Evolutionary conservation across 2,329 filamentous ascomycete genomes (phyloP), one percentile per base, ranked within the genome.

Genomic region (Teratosphaeria gauchensis): DNA sequence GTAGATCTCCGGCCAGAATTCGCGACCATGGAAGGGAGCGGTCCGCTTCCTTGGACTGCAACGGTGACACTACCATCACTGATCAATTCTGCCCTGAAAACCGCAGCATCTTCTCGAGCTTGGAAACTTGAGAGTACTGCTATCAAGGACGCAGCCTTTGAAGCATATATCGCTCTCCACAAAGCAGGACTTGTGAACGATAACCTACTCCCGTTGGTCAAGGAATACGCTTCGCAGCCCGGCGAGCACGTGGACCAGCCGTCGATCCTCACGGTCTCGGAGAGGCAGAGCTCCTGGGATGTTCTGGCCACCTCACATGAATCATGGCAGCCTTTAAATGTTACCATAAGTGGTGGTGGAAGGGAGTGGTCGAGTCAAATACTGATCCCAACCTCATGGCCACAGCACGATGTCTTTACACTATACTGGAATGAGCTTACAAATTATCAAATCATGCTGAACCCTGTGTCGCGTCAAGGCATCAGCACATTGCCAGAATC

Each of bases 131-230:
- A 94, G 66, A 82, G 79, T 59, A 84, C 84, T 64, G 90, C 91
- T 0, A 84, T 79, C 64, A 90, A 88, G 68, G 92, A 96, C 71
- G 90, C 87, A 0, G 88, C 90, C 0, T 94, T 95, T 61, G 83
- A 89, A 67, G 89, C 91, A 0, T 96, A 92, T 68, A 74, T 82
- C 24, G 78, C 78, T 4, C 77, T 97, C 0, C 85, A 92, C 68
- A 65, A 82, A 7, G 86, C 82, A 30, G 87, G 87, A 0, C 76
- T 96, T 4, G 73, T 97, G 1, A 91, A 89, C 61, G 83, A 95
- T 14, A 80, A 95, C 65, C 74, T 96, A 0, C 77, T 96, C 48
- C 92, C 92, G 4, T 67, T 74, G 8, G 74, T 80, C 59, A 66
- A 63, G 63, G 54, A 65, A 53, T 62, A 63, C 33, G 64, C 59